These are phyloP conservation scores for Torulaspora franciscae DNA, from an alignment of 805 yeast genomes.

Conservation along the genomic window DNA sequence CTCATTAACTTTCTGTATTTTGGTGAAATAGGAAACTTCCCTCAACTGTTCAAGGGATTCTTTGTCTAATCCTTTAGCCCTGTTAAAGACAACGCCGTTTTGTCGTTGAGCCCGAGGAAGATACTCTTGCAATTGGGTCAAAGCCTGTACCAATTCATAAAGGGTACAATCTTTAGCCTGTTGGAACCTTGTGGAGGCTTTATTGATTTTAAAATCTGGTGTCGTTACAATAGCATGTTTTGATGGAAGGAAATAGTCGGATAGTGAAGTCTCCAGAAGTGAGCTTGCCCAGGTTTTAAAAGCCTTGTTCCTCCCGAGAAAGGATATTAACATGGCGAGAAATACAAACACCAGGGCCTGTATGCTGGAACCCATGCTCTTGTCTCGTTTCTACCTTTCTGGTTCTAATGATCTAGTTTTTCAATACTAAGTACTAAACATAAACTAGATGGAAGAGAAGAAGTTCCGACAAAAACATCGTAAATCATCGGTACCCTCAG, in stretches of 20 bases:
- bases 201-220: constrained; percentile 15
- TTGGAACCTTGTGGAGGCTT: constrained; percentile 6
- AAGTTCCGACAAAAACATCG: too few relatives aligned
- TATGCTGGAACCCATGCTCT: constrained; percentile 2
- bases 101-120: constrained; percentile 17
- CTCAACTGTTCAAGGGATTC: constrained; percentile 24
- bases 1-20: constrained; percentile 47
- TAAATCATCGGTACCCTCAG: background rate
- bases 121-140: constrained; percentile 21
- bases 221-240: constrained; percentile 12
- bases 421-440: too few relatives aligned
- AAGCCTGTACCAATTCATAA: constrained; percentile 12
- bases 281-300: constrained; percentile 20
- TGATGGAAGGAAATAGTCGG: constrained; percentile 14
- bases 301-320: constrained; percentile 21
- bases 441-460: too few relatives aligned
- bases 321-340: constrained; percentile 20
- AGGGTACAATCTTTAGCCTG: constrained; percentile 6
- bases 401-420: too few relatives aligned
- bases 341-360: constrained; percentile 13
- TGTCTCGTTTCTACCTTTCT: background rate
- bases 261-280: constrained; percentile 16
- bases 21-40: constrained; percentile 49
- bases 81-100: constrained; percentile 20
- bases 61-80: constrained; percentile 16